Conservation (phyloP, 116 monocot species). For the Zostera marina region DNA sequence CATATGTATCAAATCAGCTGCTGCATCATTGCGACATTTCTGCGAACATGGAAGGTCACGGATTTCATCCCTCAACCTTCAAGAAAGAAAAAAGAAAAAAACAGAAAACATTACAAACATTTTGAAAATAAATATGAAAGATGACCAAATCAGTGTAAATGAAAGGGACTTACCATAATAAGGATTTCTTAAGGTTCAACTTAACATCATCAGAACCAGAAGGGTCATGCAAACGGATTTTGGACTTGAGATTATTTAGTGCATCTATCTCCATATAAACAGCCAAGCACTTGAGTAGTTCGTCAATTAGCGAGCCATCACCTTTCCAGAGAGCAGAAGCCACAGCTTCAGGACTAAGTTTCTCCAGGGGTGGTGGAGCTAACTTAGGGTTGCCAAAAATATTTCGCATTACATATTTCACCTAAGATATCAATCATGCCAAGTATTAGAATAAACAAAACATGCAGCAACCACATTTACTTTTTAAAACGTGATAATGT, state of each 20-base stretch:
- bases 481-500: too few species aligned
- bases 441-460: neutral
- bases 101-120: neutral
- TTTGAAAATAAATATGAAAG: neutral
- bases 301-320: slow-evolving; percentile 84
- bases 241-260: slow-evolving; percentile 49
- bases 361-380: slow-evolving; percentile 83
- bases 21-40: slow-evolving; percentile 89
- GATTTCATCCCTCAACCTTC: slow-evolving; percentile 88
- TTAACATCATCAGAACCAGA: slow-evolving; percentile 36
- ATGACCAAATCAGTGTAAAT: neutral
- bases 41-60: slow-evolving; percentile 65
- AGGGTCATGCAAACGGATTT: slow-evolving; percentile 63
- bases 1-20: slow-evolving; percentile 95
- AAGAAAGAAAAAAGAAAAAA: neutral
- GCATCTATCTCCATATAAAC: slow-evolving; percentile 45
- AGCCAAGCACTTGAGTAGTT: slow-evolving; percentile 60
- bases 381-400: slow-evolving; percentile 77
- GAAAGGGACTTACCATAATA: slow-evolving; percentile 46
- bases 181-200: slow-evolving; percentile 44
- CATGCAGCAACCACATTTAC: neutral
- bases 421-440: slow-evolving; percentile 27
- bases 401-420: slow-evolving; percentile 78
- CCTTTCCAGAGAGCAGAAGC: slow-evolving; percentile 75
- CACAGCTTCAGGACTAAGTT: slow-evolving; percentile 39